Base-by-base conservation (phyloP, 352 stramenopile genomes). In the Phytophthora colocasiae region DNA sequence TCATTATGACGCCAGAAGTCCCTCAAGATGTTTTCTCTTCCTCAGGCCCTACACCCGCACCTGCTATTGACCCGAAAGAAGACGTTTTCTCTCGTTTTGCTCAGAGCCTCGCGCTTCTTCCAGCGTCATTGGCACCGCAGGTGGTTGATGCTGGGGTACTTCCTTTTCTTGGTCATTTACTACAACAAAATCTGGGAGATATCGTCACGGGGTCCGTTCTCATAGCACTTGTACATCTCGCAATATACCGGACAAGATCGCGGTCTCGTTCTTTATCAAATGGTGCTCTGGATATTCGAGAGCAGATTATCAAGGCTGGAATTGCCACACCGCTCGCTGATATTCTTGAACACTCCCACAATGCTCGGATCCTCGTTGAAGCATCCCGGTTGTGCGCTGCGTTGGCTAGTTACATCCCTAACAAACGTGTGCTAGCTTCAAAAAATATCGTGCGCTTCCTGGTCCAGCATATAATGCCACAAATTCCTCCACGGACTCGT, bases 41-140 rank as follows among this genome's bases (percentile, higher is more conserved):
- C 15, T 67, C 66, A 1, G 19, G 56, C 27, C n/a, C 34, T 22
- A 38, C 8, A 31, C 61, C 68, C 9, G 14, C 24, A n/a, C 22
- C 62, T 22, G 15, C 17, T 6, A 55, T 64, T 77, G 41, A 81
- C 80, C 29, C 71, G 52, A 27, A 74, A 0, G 74, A 92, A 26
- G 78, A 91, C 39, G 80, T 85, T 9, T 82, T 93, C 61, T 81
- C 82, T 14, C 78, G 76, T 36, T 93, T 93, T 65, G 81, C 83
- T 0, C 85, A 93, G 51, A 91, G 69, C 53, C 78, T 93, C 8
- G 83, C 85, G 12, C 53, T 93, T 17, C 66, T 93, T 2, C 85
- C 83, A n/a, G 72, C 79, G 2, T 71, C 60, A 0, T 55, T 74
- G 15, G 76, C 85, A 2, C 68, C 67, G 1, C 73, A 80, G 15